Evolutionary conservation across 345 rosid species (phyloP).

Genomic region (Arabis hirsuta): DNA sequence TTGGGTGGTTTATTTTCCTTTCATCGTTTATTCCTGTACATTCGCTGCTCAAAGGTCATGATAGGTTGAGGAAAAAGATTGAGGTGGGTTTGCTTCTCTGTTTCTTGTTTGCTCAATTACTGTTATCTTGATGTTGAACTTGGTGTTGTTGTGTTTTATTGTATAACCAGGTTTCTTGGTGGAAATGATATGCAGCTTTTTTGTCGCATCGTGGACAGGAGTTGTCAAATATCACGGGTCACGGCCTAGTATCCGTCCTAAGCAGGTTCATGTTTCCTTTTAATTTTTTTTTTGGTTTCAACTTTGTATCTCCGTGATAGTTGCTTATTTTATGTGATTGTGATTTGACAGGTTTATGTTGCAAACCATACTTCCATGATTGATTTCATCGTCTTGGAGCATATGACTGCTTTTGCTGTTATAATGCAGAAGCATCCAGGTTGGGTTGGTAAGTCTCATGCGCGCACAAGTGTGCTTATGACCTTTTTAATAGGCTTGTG

Average conservation of each 20-base stretch:
- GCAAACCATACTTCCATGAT: conserved; percentile 99
- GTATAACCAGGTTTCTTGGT: conserved; percentile 77
- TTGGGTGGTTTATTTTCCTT: conserved; percentile 94
- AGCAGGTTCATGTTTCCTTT: conserved; percentile 64
- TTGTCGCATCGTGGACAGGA: conserved; percentile 99
- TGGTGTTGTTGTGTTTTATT: conserved; percentile 8
- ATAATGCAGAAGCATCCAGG: conserved; percentile 99
- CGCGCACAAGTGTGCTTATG: conserved; percentile 1
- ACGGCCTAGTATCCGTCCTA: conserved; percentile 91
- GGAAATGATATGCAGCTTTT: conserved; percentile 98
- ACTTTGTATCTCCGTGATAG: conserved; percentile 5
- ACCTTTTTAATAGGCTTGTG: conserved; percentile 11
- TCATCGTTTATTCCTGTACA: conserved; percentile 78
- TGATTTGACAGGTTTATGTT: conserved; percentile 75
- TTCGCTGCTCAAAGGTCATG: conserved; percentile 76
- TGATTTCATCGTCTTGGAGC: conserved; percentile 92
- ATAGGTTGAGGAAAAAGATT: conserved; percentile 73
- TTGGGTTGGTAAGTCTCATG: conserved; percentile 90
- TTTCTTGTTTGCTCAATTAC: conserved; percentile 1
- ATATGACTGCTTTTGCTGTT: conserved; percentile 98
- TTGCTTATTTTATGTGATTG: conserved; percentile 32
- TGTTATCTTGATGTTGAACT: conserved; percentile 6
- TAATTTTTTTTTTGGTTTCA: not conserved
- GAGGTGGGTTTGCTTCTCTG: conserved; percentile 68
- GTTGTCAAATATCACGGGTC: conserved; percentile 98